phyloP scores from a whole-genome alignment of 106 monocot genomes.

The Allium cepa region DNA sequence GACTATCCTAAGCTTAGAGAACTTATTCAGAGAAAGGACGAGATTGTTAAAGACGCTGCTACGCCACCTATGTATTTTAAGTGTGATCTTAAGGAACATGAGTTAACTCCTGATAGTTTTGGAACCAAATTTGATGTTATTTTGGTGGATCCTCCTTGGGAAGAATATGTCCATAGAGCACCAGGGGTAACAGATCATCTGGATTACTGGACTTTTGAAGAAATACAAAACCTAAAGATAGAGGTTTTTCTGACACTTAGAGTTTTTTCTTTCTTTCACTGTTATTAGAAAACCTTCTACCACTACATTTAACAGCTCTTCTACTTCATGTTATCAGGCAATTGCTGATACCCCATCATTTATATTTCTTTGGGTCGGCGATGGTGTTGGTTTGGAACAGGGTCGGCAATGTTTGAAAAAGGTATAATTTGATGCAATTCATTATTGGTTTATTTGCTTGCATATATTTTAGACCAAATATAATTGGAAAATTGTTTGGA shows the following conservation, averaged over 20 bases:
- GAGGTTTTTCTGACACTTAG: slow-evolving; percentile 6
- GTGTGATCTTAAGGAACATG: slow-evolving; percentile 73
- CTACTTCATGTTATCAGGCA: slow-evolving; percentile 33
- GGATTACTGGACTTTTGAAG: slow-evolving; percentile 90
- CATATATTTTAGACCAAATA: too few species aligned
- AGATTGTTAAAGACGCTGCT: slow-evolving; percentile 80
- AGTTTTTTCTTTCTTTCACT: neutral
- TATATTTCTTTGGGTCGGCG: slow-evolving; percentile 99
- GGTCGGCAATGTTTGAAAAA: slow-evolving; percentile 95
- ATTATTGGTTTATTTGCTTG: too few species aligned
- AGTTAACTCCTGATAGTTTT: slow-evolving; percentile 71
- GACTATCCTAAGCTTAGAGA: slow-evolving; percentile 98
- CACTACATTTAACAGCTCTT: too few species aligned
- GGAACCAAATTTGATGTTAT: slow-evolving; percentile 99
- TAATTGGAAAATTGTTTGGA: too few species aligned
- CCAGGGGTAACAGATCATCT: slow-evolving; percentile 91
- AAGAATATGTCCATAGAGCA: slow-evolving; percentile 97
- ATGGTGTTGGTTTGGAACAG: slow-evolving; percentile 92
- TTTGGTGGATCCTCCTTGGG: slow-evolving; percentile 99
- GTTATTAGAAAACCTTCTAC: too few species aligned
- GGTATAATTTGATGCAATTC: slow-evolving; percentile 21
- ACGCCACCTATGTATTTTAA: slow-evolving; percentile 84
- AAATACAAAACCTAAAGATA: slow-evolving; percentile 92
- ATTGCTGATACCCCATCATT: slow-evolving; percentile 99
- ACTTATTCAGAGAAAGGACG: slow-evolving; percentile 98